phyloP scores from a whole-genome alignment of 78 protist genomes.

The Protostelium mycophagum region DNA sequence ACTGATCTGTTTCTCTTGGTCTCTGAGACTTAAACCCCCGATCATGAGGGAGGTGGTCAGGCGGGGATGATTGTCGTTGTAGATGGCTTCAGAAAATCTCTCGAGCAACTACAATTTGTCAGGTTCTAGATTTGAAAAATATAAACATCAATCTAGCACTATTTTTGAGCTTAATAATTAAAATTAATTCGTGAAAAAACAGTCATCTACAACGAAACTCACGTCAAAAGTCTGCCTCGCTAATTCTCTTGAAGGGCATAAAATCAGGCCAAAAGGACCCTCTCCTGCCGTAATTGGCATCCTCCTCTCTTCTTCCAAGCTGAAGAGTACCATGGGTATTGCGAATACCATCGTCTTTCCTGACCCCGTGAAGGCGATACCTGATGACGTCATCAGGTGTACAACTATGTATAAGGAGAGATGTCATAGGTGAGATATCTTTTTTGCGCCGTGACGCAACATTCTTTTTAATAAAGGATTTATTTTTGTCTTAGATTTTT shows the following conservation, averaged over 20 bases:
- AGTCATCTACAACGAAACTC: background rate
- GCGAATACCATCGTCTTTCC: slow-evolving; percentile 96
- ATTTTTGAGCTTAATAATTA: no score
- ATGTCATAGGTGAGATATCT: background rate
- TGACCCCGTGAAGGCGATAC: slow-evolving; percentile 97
- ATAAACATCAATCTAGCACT: no score
- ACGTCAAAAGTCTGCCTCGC: slow-evolving; percentile 90
- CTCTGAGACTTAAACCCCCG: slow-evolving; percentile 70
- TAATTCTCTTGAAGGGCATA: slow-evolving; percentile 93
- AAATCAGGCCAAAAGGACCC: slow-evolving; percentile 89
- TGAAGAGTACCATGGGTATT: slow-evolving; percentile 84
- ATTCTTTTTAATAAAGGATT: no score
- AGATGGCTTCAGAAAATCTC: slow-evolving; percentile 44
- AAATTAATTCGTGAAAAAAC: no score
- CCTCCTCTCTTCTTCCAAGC: slow-evolving; percentile 80
- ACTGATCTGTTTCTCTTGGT: slow-evolving; percentile 41
- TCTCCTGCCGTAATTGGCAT: slow-evolving; percentile 81
- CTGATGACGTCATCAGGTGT: slow-evolving; percentile 94
- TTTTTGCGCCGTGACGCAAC: background rate
- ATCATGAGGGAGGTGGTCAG: slow-evolving; percentile 47
- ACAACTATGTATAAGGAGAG: background rate
- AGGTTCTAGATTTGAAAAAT: background rate
- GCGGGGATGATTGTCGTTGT: slow-evolving; percentile 5
- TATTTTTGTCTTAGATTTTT: no score
- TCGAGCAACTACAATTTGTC: background rate